Evolutionary conservation across 2,329 filamentous ascomycete species (phyloP).

Genomic region (Ceratocystis smalleyi): DNA sequence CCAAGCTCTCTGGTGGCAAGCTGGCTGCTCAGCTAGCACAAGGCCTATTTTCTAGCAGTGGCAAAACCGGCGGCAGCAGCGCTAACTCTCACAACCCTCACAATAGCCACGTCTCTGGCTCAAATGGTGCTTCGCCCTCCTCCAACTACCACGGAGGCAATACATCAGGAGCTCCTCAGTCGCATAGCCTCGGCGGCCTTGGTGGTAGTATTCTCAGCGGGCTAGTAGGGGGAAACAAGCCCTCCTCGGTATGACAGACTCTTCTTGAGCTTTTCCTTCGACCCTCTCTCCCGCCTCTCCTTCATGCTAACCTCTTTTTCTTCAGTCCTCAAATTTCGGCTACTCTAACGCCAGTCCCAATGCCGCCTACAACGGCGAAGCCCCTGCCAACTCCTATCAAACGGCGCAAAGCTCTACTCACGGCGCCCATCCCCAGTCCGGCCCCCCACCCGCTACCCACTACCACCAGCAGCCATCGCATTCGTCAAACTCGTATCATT

Average conservation of each 20-base stretch:
- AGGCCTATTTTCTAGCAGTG: constrained; percentile 35
- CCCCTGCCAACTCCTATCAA: constrained; percentile 48
- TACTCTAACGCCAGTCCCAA: constrained; percentile 44
- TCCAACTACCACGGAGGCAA: constrained; percentile 35
- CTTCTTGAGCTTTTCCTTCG: neutral
- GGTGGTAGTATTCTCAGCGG: constrained; percentile 40
- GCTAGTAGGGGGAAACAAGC: constrained; percentile 37
- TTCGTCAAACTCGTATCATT: constrained; percentile 24
- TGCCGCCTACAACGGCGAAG: constrained; percentile 43
- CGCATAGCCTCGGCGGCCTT: constrained; percentile 30
- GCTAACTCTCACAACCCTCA: constrained; percentile 13
- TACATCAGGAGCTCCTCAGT: constrained; percentile 25
- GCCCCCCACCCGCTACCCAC: constrained; percentile 4
- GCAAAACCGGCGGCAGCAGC: constrained; percentile 21
- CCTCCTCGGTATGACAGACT: constrained; percentile 18
- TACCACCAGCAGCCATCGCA: constrained; percentile 13
- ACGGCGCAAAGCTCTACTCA: constrained; percentile 17
- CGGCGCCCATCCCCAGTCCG: constrained; percentile 14
- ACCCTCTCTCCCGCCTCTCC: neutral
- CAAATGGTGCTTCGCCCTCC: neutral
- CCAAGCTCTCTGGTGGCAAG: constrained; percentile 32
- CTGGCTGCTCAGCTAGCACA: constrained; percentile 42
- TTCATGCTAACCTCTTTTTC: constrained; percentile 19
- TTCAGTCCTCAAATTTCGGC: constrained; percentile 43
- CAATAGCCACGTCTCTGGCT: constrained; percentile 21